Base-by-base conservation (phyloP, 2,329 filamentous ascomycete genomes). In the Calonectria hawksworthii region DNA sequence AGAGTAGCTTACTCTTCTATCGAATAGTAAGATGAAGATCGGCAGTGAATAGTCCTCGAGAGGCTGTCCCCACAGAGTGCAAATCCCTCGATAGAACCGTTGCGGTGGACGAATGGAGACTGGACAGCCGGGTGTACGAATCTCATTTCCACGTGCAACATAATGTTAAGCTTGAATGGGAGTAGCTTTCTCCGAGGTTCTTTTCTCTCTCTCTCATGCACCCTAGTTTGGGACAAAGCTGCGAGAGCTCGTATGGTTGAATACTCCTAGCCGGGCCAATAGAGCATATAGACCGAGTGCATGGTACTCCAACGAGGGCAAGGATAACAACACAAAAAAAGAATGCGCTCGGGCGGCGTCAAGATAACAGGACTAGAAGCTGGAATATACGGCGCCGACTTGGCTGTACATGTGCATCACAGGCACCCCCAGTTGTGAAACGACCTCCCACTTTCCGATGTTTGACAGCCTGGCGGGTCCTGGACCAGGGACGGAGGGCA, bases 391-490 rank as follows among this genome's bases (percentile, higher is more conserved):
- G 56, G 11, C n/a, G 56, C 56, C 26, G 56, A 16, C 34, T 26
- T 61, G 36, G 51, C 41, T 38, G 23, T 41, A 36, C 13, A 61
- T 6, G 21, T 5, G 21, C 23, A 61, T 61, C 56, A 61, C 56
- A 28, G 23, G 23, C 36, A 28, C 16, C 56, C 56, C 56, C 56
- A 23, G 56, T 38, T 61, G 23, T 61, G 56, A 38, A 61, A 61
- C 56, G 56, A 41, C 56, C 56, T 61, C 56, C 56, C 56, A 61
- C 56, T 61, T 61, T 61, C 56, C 56, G 56, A 23, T 61, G 56
- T 61, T 61, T 38, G 56, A 41, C 56, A 41, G 56, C 34, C 56
- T 61, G 56, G 56, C 56, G 34, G 56, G 56, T 61, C 56, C 32
- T 23, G 30, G 34, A 41, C 30, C 9, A n/a, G 26, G 41, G 41